Evolutionary conservation across 208 protist species (phyloP), one percentile per base, ranked within the genome.

Genomic region (Acanthamoeba divionensis): DNA sequence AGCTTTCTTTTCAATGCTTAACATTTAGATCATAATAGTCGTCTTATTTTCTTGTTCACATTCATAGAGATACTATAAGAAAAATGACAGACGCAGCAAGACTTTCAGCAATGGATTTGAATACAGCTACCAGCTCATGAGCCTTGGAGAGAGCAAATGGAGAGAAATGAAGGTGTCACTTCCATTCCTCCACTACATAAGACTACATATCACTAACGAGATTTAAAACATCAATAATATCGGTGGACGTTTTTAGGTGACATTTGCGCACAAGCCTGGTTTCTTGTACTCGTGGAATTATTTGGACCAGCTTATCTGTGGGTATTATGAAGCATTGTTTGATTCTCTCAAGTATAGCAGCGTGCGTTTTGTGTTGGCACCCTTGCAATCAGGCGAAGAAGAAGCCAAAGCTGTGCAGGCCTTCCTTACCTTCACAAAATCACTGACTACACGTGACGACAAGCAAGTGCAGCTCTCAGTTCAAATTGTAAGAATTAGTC

Each of bases 241-340:
- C 52, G n/a, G 52, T 18, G 18, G 18, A 24, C 52, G 52, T n/a
- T n/a, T 24, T n/a, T n/a, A 60, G 18, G 52, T 60, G 18, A 60
- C 52, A 24, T 24, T 60, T 60, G 13, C 47, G 9, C 57, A 87
- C 38, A 87, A 87, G 18, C 57, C 50, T 13, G 47, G 36, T 0
- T 41, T 52, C 6, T 52, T 71, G 18, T 87, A 87, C 57, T 87
- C 79, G 31, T 87, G 79, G 79, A 87, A 87, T 44, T 87, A 87
- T 31, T 60, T 87, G 15, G 79, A 87, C 15, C 48, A 87, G 79
- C 55, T 87, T 3, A 87, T 87, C 15, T 87, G 79, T 21, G 79
- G 79, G 21, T 87, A 87, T 26, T 63, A 41, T 21, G 79, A 87
- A 36, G 57, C 47, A 24, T 60, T 87, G 57, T 87, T 60, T 31